Percentiles rank a stretch among this genome's conserved stretches.
These are phyloP conservation scores for Aureobasidium namibiae DNA, from an alignment of 2,329 filamentous ascomycete genomes.

Conservation along the genomic window DNA sequence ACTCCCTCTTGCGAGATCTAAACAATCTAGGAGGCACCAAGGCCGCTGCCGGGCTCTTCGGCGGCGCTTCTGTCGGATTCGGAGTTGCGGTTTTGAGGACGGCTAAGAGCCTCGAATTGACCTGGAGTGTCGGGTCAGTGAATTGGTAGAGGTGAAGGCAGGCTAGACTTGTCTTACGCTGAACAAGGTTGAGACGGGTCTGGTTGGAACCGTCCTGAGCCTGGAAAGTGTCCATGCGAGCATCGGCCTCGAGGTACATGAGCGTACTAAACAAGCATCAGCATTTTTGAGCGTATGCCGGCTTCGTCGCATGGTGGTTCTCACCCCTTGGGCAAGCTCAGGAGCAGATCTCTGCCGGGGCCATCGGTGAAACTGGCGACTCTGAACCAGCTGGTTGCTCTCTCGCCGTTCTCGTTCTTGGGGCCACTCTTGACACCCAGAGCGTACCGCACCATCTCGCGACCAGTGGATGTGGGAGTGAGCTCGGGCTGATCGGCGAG, in stretches of 20 bases:
- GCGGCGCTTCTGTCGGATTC: conserved; percentile 20
- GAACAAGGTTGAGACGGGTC: conserved; percentile 59
- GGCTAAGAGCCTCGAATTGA: conserved; percentile 41
- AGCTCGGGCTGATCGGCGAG: conserved; percentile 74
- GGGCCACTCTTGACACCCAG: conserved; percentile 62
- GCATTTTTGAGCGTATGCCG: neutral
- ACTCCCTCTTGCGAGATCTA: neutral
- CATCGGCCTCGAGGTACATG: conserved; percentile 78
- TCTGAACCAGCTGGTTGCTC: conserved; percentile 77
- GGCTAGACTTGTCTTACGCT: conserved; percentile 55
- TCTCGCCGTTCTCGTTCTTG: conserved; percentile 56
- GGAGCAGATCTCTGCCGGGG: conserved; percentile 60
- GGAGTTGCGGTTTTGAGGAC: conserved; percentile 19
- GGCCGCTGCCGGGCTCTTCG: conserved; percentile 23
- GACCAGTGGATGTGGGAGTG: conserved; percentile 58
- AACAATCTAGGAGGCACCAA: conserved; percentile 19
- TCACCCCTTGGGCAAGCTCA: conserved; percentile 76
- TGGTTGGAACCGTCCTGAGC: conserved; percentile 61
- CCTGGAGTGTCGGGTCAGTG: conserved; percentile 26
- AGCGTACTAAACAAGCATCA: conserved; percentile 49
- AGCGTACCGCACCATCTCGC: conserved; percentile 67
- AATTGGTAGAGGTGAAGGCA: neutral
- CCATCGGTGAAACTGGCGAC: conserved; percentile 67
- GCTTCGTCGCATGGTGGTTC: conserved; percentile 24
- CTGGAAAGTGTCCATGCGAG: conserved; percentile 57